These are phyloP conservation scores for Hanseniaspora meyeri DNA, from an alignment of 805 yeast species.

Conservation along the genomic window DNA sequence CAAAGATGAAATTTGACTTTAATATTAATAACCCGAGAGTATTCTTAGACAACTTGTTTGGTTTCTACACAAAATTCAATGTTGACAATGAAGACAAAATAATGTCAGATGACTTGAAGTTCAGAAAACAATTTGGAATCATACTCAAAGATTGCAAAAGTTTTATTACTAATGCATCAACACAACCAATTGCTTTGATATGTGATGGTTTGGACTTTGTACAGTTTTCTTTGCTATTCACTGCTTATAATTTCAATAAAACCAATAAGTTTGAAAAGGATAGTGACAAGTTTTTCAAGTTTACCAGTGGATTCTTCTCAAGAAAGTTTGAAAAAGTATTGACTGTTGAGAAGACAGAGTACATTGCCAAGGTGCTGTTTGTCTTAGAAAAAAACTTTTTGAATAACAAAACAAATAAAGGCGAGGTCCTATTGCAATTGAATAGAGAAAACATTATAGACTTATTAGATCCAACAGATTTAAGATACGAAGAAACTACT, in stretches of 20 bases:
- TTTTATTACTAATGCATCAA: slow-evolving; percentile 28
- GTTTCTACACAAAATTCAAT: slow-evolving; percentile 20
- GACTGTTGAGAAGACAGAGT: slow-evolving; percentile 19
- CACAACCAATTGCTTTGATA: slow-evolving; percentile 28
- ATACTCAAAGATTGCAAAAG: slow-evolving; percentile 26
- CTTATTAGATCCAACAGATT: neutral
- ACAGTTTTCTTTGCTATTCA: slow-evolving; percentile 23
- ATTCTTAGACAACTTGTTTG: slow-evolving; percentile 26
- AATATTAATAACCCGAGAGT: slow-evolving; percentile 27
- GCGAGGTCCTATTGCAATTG: slow-evolving; percentile 22
- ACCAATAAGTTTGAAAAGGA: neutral
- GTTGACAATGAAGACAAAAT: slow-evolving; percentile 24
- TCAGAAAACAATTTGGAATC: slow-evolving; percentile 23
- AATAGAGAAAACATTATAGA: slow-evolving; percentile 18
- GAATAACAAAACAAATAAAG: slow-evolving; percentile 27
- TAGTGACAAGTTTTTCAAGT: slow-evolving; percentile 22
- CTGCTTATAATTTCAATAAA: slow-evolving; percentile 25
- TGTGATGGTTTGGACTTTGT: slow-evolving; percentile 27
- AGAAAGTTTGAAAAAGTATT: slow-evolving; percentile 22
- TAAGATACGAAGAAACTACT: slow-evolving; percentile 18
- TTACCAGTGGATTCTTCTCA: slow-evolving; percentile 25
- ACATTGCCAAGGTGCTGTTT: slow-evolving; percentile 23
- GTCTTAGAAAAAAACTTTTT: slow-evolving; percentile 27
- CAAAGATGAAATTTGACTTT: slow-evolving; percentile 27
- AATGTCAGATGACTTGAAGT: slow-evolving; percentile 21